Percentiles rank a stretch among this genome's conserved stretches.
These are phyloP conservation scores for Boechera stricta DNA, from an alignment of 345 rosid genomes.

Conservation along the genomic window DNA sequence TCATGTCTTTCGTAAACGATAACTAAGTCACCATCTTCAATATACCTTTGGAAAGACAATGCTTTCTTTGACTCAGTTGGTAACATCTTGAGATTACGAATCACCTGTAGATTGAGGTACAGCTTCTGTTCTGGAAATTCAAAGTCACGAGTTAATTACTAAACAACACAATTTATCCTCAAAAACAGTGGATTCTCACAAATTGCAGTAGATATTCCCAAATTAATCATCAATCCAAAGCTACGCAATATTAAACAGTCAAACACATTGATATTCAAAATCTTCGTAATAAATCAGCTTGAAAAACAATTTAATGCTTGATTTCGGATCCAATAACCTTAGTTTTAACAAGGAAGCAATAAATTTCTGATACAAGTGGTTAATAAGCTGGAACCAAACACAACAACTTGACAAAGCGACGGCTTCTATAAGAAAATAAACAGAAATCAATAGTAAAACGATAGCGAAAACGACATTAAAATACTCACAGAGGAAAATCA, in stretches of 20 bases:
- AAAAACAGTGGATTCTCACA: not conserved
- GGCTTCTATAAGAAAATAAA: not conserved
- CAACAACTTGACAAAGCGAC: constrained; percentile 5
- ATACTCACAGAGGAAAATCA: constrained; percentile 22
- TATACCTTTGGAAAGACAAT: constrained; percentile 61
- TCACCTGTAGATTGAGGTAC: constrained; percentile 68
- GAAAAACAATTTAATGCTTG: not conserved
- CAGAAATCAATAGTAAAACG: not conserved
- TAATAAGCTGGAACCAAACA: constrained; percentile 22
- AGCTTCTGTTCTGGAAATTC: constrained; percentile 19
- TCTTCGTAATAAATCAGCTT: not conserved
- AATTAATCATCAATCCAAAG: not conserved
- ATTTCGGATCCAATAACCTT: not conserved
- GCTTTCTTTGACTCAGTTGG: constrained; percentile 56
- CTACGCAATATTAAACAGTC: constrained; percentile 12
- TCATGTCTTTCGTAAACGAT: constrained; percentile 88
- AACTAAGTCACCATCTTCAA: constrained; percentile 76
- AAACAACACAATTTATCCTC: not conserved
- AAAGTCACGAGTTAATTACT: not conserved
- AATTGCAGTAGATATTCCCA: not conserved
- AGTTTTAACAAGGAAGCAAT: not conserved
- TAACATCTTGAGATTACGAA: constrained; percentile 63
- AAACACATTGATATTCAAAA: constrained; percentile 5
- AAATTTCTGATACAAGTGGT: constrained; percentile 12
- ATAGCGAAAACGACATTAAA: not conserved